Evolutionary conservation across 2,329 filamentous ascomycete species (phyloP), one percentile per base, ranked within the genome.

Genomic region (Metarhizium sp.): DNA sequence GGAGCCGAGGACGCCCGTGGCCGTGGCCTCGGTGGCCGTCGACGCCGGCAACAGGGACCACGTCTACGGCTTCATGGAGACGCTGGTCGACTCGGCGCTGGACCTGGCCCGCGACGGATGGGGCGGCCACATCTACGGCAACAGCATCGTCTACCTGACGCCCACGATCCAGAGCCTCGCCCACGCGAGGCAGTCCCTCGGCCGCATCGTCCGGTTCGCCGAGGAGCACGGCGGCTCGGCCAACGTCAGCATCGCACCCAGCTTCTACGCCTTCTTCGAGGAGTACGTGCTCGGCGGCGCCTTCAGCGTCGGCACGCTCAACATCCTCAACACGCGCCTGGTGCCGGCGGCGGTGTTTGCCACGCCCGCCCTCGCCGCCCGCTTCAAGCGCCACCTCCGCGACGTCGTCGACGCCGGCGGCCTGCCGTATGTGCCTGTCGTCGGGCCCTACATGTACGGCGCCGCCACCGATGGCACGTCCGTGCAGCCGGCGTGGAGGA

Each of bases 201-300:
- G 1, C 25, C 25, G 25, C 25, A 25, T 25, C 25, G 25, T 25
- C 25, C 25, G 25, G 25, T 25, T 25, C 25, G 25, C 25, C 25
- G 25, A 25, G 25, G 25, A 25, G 1, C 25, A 25, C 25, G 25
- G 25, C 25, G 25, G 25, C 25, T 25, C 25, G 25, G 25, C 25
- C 25, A 25, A 25, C 25, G 25, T 25, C 25, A 25, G 25, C 25
- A 25, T 25, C 25, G 25, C 25, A 1, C 25, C 25, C 25, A 25
- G 25, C 25, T 59, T 57, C 51, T 59, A 56, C 48, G 43, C 10
- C 13, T 52, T 61, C 46, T 61, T 57, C 53, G 45, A 54, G n/a
- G 52, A 59, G 3, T 54, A 54, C 36, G 54, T 61, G 13, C 48
- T 57, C 6, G 52, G 40, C 30, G 53, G 51, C 30, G 55, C 50